Base-by-base conservation (phyloP, 1,284 basidiomycete species). In the Afroboletus lepidellus region DNA sequence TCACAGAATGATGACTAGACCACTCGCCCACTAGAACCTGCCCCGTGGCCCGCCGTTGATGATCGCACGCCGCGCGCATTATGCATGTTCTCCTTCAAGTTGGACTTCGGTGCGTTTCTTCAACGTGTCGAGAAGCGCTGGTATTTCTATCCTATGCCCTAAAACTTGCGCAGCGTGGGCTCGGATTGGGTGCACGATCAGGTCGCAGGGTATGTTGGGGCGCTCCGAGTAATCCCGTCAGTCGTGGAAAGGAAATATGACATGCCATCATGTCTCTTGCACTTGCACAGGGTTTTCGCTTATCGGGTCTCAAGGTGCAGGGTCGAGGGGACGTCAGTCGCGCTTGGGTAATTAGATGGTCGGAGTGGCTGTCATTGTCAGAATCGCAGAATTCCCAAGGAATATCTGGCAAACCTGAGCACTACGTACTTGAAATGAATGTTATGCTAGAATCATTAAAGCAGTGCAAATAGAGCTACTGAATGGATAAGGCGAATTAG, bases 401-500 rank as follows among this genome's bases (percentile, higher is more conserved):
- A 62, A 50, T 46, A 55, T 56, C 60, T 55, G 46, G 53, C 33
- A 39, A 24, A 15, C 36, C 30, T 20, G 49, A 38, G 37, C 24
- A 39, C 44, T 59, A 60, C 56, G 58, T 67, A 66, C 43, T 51
- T 44, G 55, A 45, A 57, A 54, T 47, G 60, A 58, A 46, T 51
- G 66, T 42, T 56, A 68, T 60, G 57, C 48, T 67, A 56, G 56
- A 52, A 49, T 51, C 56, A 67, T 67, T 70, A 69, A 67, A 69
- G 41, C 43, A 33, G 43, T 58, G 53, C 52, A 45, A 60, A 60
- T 64, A 59, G 50, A 53, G 44, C 56, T 66, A 63, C 48, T 59
- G 56, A 51, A 60, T 60, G 69, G 59, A 65, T 66, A 67, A 62
- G 57, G 60, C 54, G 57, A 56, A 66, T 70, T 72, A 69, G 61